Conservation (phyloP, 352 stramenopile species). For the Pythium apleroticum region DNA sequence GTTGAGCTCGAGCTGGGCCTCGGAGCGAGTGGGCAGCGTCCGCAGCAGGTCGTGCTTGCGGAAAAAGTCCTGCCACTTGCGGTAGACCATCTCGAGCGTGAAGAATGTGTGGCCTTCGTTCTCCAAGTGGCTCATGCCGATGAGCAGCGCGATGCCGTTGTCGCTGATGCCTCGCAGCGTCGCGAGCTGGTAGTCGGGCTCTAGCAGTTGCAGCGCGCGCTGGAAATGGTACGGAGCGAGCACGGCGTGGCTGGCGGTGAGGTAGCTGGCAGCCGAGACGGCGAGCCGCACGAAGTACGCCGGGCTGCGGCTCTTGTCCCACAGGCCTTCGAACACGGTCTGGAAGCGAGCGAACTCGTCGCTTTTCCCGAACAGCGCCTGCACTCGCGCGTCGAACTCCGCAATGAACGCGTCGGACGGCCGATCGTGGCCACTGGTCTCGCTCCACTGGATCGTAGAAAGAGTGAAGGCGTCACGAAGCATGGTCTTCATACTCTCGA, state of each 20-base stretch:
- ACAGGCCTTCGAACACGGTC: slow-evolving; percentile 65
- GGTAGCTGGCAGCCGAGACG: slow-evolving; percentile 44
- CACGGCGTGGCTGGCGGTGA: slow-evolving; percentile 40
- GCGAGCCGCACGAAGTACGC: slow-evolving; percentile 69
- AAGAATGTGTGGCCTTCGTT: slow-evolving; percentile 61
- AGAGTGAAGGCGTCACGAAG: slow-evolving; percentile 45
- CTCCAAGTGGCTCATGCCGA: slow-evolving; percentile 80
- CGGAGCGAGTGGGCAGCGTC: slow-evolving; percentile 63
- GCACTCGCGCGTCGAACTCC: slow-evolving; percentile 44
- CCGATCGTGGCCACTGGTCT: slow-evolving; percentile 13
- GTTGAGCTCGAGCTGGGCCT: slow-evolving; percentile 73
- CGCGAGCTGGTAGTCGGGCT: slow-evolving; percentile 74
- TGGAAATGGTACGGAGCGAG: slow-evolving; percentile 49
- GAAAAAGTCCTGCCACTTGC: slow-evolving; percentile 77
- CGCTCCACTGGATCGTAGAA: slow-evolving; percentile 32
- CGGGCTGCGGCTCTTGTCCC: slow-evolving; percentile 63
- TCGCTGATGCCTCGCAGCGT: slow-evolving; percentile 65
- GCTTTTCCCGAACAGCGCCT: slow-evolving; percentile 35
- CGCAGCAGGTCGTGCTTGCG: slow-evolving; percentile 70
- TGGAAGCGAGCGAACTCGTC: slow-evolving; percentile 41
- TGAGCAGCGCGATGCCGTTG: slow-evolving; percentile 67
- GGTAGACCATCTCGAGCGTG: slow-evolving; percentile 86
- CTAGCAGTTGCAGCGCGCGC: slow-evolving; percentile 51
- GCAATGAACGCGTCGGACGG: slow-evolving; percentile 36
- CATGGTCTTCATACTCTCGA: slow-evolving; percentile 50